A percentile compares a stretch with the other conserved stretches of the same genome.
Evolutionary conservation across 108 stramenopile genomes (phyloP).

Genomic region (Epithemia pelagica): DNA sequence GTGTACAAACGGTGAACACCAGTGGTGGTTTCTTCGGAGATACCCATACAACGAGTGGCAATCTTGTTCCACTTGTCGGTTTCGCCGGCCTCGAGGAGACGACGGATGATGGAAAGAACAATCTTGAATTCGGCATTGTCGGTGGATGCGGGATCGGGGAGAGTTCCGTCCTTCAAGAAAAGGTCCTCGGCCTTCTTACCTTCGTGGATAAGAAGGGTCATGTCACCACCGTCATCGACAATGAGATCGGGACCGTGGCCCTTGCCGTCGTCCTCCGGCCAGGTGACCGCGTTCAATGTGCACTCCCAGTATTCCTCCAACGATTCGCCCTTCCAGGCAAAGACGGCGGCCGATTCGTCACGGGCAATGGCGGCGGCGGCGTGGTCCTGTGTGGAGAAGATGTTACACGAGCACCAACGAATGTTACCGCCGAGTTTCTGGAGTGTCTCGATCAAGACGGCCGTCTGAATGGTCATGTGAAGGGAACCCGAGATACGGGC

Average conservation of each 20-base stretch:
- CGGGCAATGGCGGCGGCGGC: slow-evolving; percentile 99
- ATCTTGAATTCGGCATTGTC: slow-evolving; percentile 99
- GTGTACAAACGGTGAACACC: slow-evolving; percentile 99
- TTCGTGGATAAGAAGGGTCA: slow-evolving; percentile 99
- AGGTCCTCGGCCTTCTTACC: slow-evolving; percentile 98
- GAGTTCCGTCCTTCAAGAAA: slow-evolving; percentile 94
- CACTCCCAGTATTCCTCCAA: slow-evolving; percentile 99
- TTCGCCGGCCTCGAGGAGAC: slow-evolving; percentile 89
- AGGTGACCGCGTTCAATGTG: slow-evolving; percentile 95
- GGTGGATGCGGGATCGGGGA: slow-evolving; percentile 95
- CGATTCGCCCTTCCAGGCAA: slow-evolving; percentile 99
- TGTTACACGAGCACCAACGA: slow-evolving; percentile 99
- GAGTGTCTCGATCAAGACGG: slow-evolving; percentile 98
- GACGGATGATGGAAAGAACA: slow-evolving; percentile 95
- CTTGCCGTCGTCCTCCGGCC: slow-evolving; percentile 97
- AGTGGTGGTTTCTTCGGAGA: slow-evolving; percentile 99
- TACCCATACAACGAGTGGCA: slow-evolving; percentile 90
- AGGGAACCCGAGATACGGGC: slow-evolving; percentile 97
- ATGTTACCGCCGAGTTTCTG: slow-evolving; percentile 95
- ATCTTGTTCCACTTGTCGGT: slow-evolving; percentile 99
- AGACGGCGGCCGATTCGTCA: slow-evolving; percentile 96
- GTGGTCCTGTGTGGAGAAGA: slow-evolving; percentile 99
- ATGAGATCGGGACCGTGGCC: slow-evolving; percentile 97
- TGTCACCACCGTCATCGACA: slow-evolving; percentile 99
- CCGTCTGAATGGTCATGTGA: slow-evolving; percentile 99